phyloP scores from a whole-genome alignment of 2,329 filamentous ascomycete species.

The Karstenula rhodostoma region DNA sequence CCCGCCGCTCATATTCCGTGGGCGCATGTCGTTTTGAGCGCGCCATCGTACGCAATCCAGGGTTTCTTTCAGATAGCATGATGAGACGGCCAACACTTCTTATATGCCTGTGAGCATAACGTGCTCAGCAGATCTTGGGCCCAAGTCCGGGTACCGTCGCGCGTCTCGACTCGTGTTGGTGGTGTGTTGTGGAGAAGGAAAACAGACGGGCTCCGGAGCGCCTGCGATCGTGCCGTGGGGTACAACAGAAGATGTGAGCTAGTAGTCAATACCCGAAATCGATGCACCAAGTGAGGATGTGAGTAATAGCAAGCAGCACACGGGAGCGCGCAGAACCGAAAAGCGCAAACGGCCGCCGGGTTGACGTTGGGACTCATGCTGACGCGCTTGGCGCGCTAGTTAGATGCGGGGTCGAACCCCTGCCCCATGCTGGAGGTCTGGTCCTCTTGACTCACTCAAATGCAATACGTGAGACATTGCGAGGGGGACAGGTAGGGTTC shows the following conservation, averaged over 20 bases:
- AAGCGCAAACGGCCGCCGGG: background rate
- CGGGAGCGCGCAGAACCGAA: background rate
- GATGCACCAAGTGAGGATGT: background rate
- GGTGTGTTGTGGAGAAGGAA: background rate
- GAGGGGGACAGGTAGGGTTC: background rate
- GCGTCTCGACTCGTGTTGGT: background rate
- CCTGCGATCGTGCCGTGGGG: background rate
- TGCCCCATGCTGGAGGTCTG: background rate
- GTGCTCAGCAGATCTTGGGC: background rate
- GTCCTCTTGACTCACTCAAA: background rate
- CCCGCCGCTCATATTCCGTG: background rate
- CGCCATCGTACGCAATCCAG: background rate
- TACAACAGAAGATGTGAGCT: background rate
- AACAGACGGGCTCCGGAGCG: background rate
- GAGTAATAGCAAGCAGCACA: background rate
- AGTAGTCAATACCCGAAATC: background rate
- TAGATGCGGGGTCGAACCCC: slow-evolving; percentile 2
- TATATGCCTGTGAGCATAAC: background rate
- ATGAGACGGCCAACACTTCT: background rate
- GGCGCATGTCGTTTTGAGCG: background rate
- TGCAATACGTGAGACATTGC: background rate
- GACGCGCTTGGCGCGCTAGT: slow-evolving; percentile 5
- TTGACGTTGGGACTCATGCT: background rate
- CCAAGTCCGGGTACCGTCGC: background rate
- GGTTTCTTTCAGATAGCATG: background rate